Base-by-base conservation (phyloP, 179 eudicot species). In the Carnegiea gigantea region DNA sequence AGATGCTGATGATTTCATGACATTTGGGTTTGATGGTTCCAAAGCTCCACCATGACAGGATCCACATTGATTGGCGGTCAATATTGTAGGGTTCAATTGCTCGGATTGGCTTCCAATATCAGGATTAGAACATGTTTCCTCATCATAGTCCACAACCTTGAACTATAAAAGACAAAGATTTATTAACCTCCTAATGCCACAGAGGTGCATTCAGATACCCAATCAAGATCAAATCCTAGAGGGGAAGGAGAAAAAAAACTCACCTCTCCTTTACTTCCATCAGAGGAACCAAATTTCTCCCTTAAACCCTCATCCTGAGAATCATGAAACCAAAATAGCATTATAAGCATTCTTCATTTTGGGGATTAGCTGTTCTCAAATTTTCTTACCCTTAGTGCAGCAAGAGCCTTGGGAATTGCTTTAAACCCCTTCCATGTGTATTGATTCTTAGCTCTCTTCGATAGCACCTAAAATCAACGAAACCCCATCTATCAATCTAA, bases 341-440 rank as follows among this genome's bases (percentile, higher is more conserved):
- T 5, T 2, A 7, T 77, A 36, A 85, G 81, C 20, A 46, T 33
- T 38, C 46, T n/a, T 44, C 65, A 14, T 54, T 30, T 24, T 46
- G 48, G 21, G 18, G 70, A 20, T 59, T 53, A 10, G 53, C 13
- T 51, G 36, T 62, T 38, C 5, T 73, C 1, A 2, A 65, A 14
- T 54, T 75, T 13, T 28, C 20, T 79, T 86, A 96, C 99, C 90
- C 88, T 93, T 12, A 96, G 92, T 68, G 82, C 84, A 53, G 88
- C 86, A 78, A 96, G 86, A 49, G 96, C 89, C 78, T 85, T 82
- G 0, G 99, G 98, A 70, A 94, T 90, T 20, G 83, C 97, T 48
- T 87, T 89, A 80, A 92, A 91, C 48, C 99, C 98, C 79, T 88
- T 93, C 98, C 98, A 94, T 15, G 91, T 77, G 85, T 95, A 93